Evolutionary conservation across 2,329 filamentous ascomycete genomes (phyloP), one percentile per base, ranked within the genome.

Genomic region (Periconia macrospinosa): DNA sequence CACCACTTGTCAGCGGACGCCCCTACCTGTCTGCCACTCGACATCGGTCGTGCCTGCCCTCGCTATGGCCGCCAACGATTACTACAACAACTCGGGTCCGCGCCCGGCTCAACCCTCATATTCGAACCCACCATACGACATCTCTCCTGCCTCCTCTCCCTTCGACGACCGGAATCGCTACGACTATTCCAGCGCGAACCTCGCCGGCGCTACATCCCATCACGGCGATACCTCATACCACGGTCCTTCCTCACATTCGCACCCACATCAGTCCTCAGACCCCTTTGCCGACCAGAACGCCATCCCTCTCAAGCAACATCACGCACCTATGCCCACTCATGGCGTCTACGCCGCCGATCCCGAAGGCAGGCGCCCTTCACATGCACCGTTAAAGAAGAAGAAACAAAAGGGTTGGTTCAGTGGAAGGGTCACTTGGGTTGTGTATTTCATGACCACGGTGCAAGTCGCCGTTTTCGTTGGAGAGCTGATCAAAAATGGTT

Each of bases 381-480:
- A 64, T 46, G 55, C 58, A 30, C 56, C 61, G 15, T 57, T 62
- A 20, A 56, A 59, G 55, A 61, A 55, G 30, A 64, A 65, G 58
- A 74, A 73, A 65, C 79, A 78, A 69, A 76, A 79, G 52, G 79
- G 82, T 11, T 83, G 80, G 69, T 85, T 86, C 58, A 78, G 72
- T 45, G 83, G 82, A 52, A 80, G 79, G 65, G 78, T 86, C 41
- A 89, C 94, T 0, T 94, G 89, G 82, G 85, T 96, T 7, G 90
- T 92, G 33, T 97, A 93, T 72, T 75, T 87, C 42, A 83, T 97
- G 58, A 90, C 91, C 2, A 50, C 86, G 30, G 82, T 89, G 13
- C 92, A 97, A 72, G 76, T 94, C 18, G 85, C 81, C 15, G 91
- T 97, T 27, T 99, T 99, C 69, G 89, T 97, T 59, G 91, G 82